Evolutionary conservation across 2,329 filamentous ascomycete genomes (phyloP), one percentile per base, ranked within the genome.

Genomic region (Arachnopeziza araneosa): DNA sequence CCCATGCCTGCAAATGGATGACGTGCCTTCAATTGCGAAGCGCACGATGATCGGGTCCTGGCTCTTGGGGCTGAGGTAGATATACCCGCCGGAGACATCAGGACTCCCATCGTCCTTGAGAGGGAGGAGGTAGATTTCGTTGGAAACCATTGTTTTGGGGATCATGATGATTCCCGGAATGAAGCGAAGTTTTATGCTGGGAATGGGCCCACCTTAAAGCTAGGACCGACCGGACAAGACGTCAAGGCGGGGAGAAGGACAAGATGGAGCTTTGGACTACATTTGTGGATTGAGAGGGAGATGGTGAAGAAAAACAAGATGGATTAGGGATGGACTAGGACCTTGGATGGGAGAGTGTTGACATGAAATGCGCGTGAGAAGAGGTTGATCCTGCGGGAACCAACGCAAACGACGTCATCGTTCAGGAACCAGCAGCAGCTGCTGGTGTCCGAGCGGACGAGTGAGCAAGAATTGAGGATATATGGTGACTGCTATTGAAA

Each of bases 41-140:
- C 93, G 88, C 60, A 97, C 80, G 57, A 83, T 83, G 70, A 98
- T 88, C 50, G 89, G 89, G n/a, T 88, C 82, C 50, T 81, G 83
- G 21, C 89, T 87, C 65, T 77, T 78, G 21, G 95, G 87, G 0
- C 92, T 89, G 51, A 99, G 80, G 75, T 96, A 96, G 70, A 98
- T 90, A 79, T 97, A 99, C 68, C 90, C 87, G 70, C 92, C 90
- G 24, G 90, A 83, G 54, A 99, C 86, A 74, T 96, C 87, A 44
- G 96, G 95, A 67, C 91, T 92, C 69, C 96, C 95, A 76, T 93
- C 84, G 76, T 99, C 93, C 73, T 91, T 95, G 75, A 99, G 84
- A 66, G 90, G 90, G 64, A 99, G 83, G 70, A 96, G 79, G 78
- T 97, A 96, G 65, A 97, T 86, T 75, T 91, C 83, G 73, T 79